A percentile compares a stretch with the other conserved stretches of the same genome.
Evolutionary conservation across 306 rosid species (phyloP).

Genomic region (Ormosia emarginata): DNA sequence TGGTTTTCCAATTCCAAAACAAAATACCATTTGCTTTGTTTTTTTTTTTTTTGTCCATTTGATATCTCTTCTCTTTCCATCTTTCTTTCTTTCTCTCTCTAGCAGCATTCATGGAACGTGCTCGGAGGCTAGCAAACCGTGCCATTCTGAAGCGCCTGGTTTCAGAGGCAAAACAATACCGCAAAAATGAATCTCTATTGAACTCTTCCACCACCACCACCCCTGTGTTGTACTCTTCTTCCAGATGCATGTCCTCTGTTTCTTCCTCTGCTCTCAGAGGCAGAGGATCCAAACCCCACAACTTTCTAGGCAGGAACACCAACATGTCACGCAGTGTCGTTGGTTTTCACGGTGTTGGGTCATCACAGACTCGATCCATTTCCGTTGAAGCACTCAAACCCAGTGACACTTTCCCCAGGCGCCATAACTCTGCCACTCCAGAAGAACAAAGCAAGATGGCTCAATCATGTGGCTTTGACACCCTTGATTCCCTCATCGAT

Average conservation of each 20-base stretch:
- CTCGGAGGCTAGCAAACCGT: slow-evolving; percentile 82
- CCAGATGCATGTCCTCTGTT: slow-evolving; percentile 73
- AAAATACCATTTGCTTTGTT: slow-evolving; percentile 9
- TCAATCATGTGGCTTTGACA: slow-evolving; percentile 47
- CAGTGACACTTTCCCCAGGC: slow-evolving; percentile 88
- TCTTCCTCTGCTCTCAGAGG: slow-evolving; percentile 43
- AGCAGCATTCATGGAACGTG: slow-evolving; percentile 81
- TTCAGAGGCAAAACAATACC: slow-evolving; percentile 66
- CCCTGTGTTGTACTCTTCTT: slow-evolving; percentile 51
- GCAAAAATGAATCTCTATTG: slow-evolving; percentile 52
- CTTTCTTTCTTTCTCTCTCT: background rate
- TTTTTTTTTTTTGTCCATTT: background rate
- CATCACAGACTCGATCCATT: slow-evolving; percentile 61
- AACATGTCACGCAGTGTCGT: slow-evolving; percentile 20
- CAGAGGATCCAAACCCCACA: slow-evolving; percentile 42
- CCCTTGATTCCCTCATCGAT: slow-evolving; percentile 69
- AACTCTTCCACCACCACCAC: slow-evolving; percentile 47
- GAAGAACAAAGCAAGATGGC: slow-evolving; percentile 88
- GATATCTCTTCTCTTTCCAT: background rate
- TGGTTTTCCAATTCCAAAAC: background rate
- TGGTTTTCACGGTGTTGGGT: slow-evolving; percentile 26
- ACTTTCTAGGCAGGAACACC: slow-evolving; percentile 11
- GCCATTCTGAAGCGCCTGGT: slow-evolving; percentile 80
- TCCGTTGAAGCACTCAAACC: slow-evolving; percentile 78
- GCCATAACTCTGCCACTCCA: slow-evolving; percentile 94